Evolutionary conservation across 192 early-diverging fungal genomes (phyloP).

Genomic region (Backusella morwellensis): DNA sequence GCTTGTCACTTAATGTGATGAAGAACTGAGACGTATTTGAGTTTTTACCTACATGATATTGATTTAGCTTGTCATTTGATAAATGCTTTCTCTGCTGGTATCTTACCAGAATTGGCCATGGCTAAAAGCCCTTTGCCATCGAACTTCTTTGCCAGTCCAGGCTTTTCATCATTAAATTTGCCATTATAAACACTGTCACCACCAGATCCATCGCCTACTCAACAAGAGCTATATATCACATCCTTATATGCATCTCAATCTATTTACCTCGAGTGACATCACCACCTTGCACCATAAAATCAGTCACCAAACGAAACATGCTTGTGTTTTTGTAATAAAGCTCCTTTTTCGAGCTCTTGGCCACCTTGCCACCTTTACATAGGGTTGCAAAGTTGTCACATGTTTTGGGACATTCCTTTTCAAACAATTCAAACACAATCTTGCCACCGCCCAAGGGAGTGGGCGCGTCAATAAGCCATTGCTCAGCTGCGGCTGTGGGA

Average conservation of each 20-base stretch:
- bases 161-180: slow-evolving; percentile 59
- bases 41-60: slow-evolving; percentile 34
- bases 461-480: slow-evolving; percentile 17
- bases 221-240: background rate
- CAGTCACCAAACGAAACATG: slow-evolving; percentile 34
- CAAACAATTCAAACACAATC: slow-evolving; percentile 27
- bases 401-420: slow-evolving; percentile 35
- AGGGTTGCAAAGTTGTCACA: slow-evolving; percentile 36
- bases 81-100: background rate
- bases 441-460: slow-evolving; percentile 24
- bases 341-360: slow-evolving; percentile 37
- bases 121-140: slow-evolving; percentile 25
- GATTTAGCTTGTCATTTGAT: background rate
- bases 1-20: slow-evolving; percentile 36
- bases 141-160: slow-evolving; percentile 30
- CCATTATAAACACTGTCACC: slow-evolving; percentile 58
- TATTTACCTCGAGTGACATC: slow-evolving; percentile 39
- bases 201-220: slow-evolving; percentile 41
- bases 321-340: slow-evolving; percentile 27
- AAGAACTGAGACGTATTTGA: slow-evolving; percentile 66
- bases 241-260: too few relatives aligned
- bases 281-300: slow-evolving; percentile 43
- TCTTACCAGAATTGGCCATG: slow-evolving; percentile 61
- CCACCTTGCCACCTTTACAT: slow-evolving; percentile 34
- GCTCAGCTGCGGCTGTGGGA: slow-evolving; percentile 15